Evolutionary conservation across 129 eudicot genomes (phyloP), one percentile per base, ranked within the genome.

Genomic region (Flaveria sonorensis): DNA sequence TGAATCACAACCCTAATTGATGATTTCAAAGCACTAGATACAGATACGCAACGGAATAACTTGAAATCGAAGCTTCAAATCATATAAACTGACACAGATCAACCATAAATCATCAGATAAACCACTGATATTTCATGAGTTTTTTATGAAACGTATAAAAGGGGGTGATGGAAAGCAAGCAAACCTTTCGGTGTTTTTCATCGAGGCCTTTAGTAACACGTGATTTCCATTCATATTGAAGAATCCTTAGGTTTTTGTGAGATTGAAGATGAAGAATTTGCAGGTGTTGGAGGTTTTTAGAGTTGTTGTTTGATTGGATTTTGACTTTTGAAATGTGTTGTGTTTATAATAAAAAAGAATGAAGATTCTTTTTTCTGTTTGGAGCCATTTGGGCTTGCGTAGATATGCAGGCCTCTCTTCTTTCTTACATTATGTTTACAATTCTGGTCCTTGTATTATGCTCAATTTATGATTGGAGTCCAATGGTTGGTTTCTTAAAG

Each of bases 101-200:
- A 20, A 77, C 68, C 81, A 42, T 6, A 77, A 24, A 1, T 10
- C 28, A 73, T 68, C 32, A 12, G 36, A 64, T 18, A 42, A 65
- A 65, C 11, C 26, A 66, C 23, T 56, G 46, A 57, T 28, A 77
- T 1, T n/a, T 77, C 3, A 13, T 10, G n/a, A 79, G 1, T 60
- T 36, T 32, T 43, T 77, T 40, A 69, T 23, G 71, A 46, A 74
- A 61, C 18, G 46, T 3, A 20, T 8, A n/a, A 32, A 10, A 72
- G 20, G 21, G 20, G 43, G 4, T 26, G 42, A 28, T 6, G 13
- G 43, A 78, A 79, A 71, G 3, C 42, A 7, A 74, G 3, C 50
- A 4, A 66, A 89, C 95, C 95, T 83, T 87, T 69, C 82, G 48
- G 75, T 89, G 95, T 74, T 83, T 89, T 47, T 87, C 86, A 73